These are phyloP conservation scores for Rostrohypoxylon terebratum DNA, from an alignment of 495 filamentous ascomycete genomes.

Conservation along the genomic window DNA sequence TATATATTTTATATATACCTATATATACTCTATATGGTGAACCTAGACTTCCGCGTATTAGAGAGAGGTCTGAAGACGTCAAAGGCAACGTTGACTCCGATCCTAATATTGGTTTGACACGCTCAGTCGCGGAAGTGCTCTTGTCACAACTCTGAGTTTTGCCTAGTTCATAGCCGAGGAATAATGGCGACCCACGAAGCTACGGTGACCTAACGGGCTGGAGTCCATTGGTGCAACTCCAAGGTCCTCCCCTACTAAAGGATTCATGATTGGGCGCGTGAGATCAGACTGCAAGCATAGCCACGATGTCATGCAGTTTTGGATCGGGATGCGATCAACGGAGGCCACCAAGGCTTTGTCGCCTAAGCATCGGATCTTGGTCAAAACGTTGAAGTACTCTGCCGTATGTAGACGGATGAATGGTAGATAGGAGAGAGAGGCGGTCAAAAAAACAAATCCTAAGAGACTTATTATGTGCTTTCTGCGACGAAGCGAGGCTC, in stretches of 20 bases:
- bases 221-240: constrained; percentile 26
- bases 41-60: not conserved
- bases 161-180: constrained; percentile 31
- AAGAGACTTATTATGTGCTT: constrained; percentile 17
- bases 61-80: not conserved
- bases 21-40: too few relatives aligned
- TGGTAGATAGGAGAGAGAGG: constrained; percentile 18
- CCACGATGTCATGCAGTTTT: constrained; percentile 46
- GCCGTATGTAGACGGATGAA: constrained; percentile 39
- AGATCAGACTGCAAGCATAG: constrained; percentile 46
- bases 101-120: not conserved
- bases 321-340: constrained; percentile 32
- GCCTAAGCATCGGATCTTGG: constrained; percentile 43
- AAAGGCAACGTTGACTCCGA: constrained; percentile 11
- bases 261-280: constrained; percentile 38
- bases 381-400: constrained; percentile 31
- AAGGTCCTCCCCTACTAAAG: constrained; percentile 16
- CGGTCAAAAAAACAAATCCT: constrained; percentile 36
- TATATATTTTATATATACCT: not conserved
- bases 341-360: constrained; percentile 32
- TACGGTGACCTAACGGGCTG: constrained; percentile 28
- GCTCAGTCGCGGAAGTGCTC: constrained; percentile 11
- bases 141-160: constrained; percentile 30
- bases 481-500: constrained; percentile 39
- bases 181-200: constrained; percentile 7